phyloP scores from a whole-genome alignment of 768 basidiomycete species.

The Phylloporus sp. region DNA sequence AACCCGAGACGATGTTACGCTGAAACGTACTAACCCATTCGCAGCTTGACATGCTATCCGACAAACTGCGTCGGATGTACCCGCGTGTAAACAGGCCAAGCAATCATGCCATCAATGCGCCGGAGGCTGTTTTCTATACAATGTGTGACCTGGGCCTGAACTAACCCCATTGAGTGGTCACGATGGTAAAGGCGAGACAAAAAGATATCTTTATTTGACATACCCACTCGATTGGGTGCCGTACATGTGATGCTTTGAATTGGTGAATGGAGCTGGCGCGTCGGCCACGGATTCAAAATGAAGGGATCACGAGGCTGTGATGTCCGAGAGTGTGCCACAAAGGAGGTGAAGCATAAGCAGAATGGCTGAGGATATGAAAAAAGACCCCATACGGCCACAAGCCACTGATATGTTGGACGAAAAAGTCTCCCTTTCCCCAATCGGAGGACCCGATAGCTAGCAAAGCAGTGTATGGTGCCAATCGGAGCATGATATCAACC shows the following conservation, averaged over 20 bases:
- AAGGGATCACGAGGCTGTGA: conserved; percentile 22
- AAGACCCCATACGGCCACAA: neutral
- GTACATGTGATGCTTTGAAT: neutral
- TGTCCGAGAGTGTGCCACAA: conserved; percentile 30
- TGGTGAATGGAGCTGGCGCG: conserved; percentile 1
- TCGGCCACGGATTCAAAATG: conserved; percentile 1
- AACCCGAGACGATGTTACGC: neutral
- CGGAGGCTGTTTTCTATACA: neutral
- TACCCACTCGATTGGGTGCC: conserved; percentile 6
- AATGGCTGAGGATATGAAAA: conserved; percentile 17
- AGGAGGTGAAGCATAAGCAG: conserved; percentile 22
- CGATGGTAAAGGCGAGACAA: conserved; percentile 5
- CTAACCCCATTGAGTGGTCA: conserved; percentile 8
- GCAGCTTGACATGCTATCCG: neutral
- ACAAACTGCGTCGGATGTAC: neutral
- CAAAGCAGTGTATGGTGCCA: conserved; percentile 9
- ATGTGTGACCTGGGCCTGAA: neutral
- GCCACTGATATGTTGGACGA: neutral
- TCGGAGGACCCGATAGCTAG: conserved; percentile 2
- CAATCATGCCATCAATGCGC: neutral
- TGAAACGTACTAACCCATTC: neutral
- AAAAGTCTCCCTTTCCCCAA: conserved; percentile 1
- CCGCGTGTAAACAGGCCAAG: neutral
- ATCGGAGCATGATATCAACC: conserved; percentile 16
- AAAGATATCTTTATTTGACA: neutral